Evolutionary conservation across 805 yeast species (phyloP).

Genomic region (Tetrapisispora arboricola): DNA sequence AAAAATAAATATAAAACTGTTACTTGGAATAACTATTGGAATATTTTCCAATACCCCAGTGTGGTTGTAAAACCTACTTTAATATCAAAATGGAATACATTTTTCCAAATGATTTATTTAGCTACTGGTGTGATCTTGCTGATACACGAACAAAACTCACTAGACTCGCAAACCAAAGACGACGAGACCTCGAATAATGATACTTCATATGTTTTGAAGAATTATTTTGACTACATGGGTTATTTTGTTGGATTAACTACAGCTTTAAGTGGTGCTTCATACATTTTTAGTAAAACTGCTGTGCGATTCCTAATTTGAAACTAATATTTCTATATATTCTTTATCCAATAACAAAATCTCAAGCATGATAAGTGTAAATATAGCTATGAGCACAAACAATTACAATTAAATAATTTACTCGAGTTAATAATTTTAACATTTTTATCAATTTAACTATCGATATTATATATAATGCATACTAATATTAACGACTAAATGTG

Average conservation of each 20-base stretch:
- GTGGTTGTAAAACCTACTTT: slow-evolving; percentile 83
- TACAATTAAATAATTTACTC: not conserved
- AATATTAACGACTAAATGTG: slow-evolving; percentile 65
- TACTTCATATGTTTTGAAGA: not conserved
- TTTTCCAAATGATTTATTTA: slow-evolving; percentile 82
- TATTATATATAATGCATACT: slow-evolving; percentile 4
- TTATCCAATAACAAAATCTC: not conserved
- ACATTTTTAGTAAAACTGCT: slow-evolving; percentile 60
- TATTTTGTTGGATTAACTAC: slow-evolving; percentile 63
- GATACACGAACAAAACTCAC: slow-evolving; percentile 7
- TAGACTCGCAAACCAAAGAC: slow-evolving; percentile 6
- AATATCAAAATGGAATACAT: slow-evolving; percentile 83
- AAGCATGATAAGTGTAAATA: not conserved
- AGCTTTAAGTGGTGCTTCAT: slow-evolving; percentile 64
- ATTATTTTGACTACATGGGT: slow-evolving; percentile 30
- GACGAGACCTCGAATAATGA: not conserved
- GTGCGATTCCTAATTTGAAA: slow-evolving; percentile 53
- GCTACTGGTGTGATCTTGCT: slow-evolving; percentile 45
- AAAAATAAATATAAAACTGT: slow-evolving; percentile 12
- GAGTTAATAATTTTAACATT: not conserved
- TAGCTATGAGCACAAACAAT: no score
- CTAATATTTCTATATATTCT: no score
- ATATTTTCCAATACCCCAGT: slow-evolving; percentile 59
- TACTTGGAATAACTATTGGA: slow-evolving; percentile 63
- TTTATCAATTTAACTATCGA: slow-evolving; percentile 1